Percentiles rank a stretch among this genome's conserved stretches.
These are phyloP conservation scores for Pestalotiopsis sp. DNA, from an alignment of 2,329 filamentous ascomycete genomes.

Conservation along the genomic window DNA sequence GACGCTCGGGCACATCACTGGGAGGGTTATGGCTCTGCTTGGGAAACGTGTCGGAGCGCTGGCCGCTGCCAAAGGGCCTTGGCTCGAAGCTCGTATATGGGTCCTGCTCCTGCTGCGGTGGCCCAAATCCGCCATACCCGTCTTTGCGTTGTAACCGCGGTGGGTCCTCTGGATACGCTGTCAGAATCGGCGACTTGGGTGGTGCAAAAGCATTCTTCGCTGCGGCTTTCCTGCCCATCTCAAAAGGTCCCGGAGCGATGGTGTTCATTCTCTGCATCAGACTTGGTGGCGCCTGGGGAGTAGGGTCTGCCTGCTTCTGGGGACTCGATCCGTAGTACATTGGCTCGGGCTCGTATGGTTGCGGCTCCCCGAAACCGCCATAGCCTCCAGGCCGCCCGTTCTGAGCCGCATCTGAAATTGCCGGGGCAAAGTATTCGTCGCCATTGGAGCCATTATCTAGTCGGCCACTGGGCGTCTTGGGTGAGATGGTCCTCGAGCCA, in stretches of 20 bases:
- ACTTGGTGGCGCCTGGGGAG: conserved; percentile 22
- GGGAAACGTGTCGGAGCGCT: conserved; percentile 56
- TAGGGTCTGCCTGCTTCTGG: conserved; percentile 29
- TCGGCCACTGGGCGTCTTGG: conserved; percentile 52
- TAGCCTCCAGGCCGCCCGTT: conserved; percentile 47
- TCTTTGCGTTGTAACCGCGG: conserved; percentile 47
- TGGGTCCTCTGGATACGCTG: conserved; percentile 22
- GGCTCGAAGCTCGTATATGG: conserved; percentile 36
- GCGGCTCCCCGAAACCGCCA: conserved; percentile 44
- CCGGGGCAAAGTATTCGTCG: conserved; percentile 47
- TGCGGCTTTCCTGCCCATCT: conserved; percentile 39
- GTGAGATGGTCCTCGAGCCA: conserved; percentile 63
- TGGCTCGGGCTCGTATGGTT: conserved; percentile 36
- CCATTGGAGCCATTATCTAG: conserved; percentile 41
- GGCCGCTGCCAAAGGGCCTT: conserved; percentile 36
- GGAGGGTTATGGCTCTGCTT: conserved; percentile 30
- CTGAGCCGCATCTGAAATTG: conserved; percentile 43
- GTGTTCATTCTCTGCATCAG: conserved; percentile 64
- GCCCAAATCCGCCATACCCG: conserved; percentile 60
- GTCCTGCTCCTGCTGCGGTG: conserved; percentile 37
- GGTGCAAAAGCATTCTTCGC: conserved; percentile 34
- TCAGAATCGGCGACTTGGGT: conserved; percentile 20
- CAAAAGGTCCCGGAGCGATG: conserved; percentile 68
- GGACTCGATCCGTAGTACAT: conserved; percentile 48
- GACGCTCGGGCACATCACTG: conserved; percentile 39